Evolutionary conservation across 768 basidiomycete species (phyloP), one percentile per base, ranked within the genome.

Genomic region (Boletus subcaerulescens): DNA sequence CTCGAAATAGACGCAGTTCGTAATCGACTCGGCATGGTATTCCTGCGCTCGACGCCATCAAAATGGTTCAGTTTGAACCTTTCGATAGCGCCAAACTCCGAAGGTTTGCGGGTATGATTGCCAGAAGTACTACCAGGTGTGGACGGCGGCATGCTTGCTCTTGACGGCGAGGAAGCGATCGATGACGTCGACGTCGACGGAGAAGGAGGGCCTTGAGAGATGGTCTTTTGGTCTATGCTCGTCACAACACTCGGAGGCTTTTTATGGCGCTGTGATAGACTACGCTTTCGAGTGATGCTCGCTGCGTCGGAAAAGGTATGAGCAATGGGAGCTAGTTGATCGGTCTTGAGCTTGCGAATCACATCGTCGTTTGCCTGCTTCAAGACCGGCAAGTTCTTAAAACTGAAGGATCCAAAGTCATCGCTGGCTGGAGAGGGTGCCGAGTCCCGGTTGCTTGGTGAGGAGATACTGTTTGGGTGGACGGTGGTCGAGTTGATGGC

Each of bases 311-410:
- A 79, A 56, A 91, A 74, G 7, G 90, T 77, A 59, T 93, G 89
- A 0, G 83, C 73, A 40, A 94, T 78, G 13, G 92, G 91, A 0
- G 81, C 74, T 74, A 94, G 82, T 64, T 93, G 91, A 60, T 98
- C 96, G 3, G 90, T 91, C 73, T 91, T 89, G 66, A 98, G 79
- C 73, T 98, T 97, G 57, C 92, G 86, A 62, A 99, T 97, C 61
- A 98, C 86, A 67, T 98, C 95, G 72, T 99, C 97, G 69, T 99
- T 99, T 17, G 93, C 94, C 72, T 98, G 94, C 74, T 98, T 99
- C 71, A 98, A 76, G 8, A 97, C 83, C 0, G 93, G 93, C 40
- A 98, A 71, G 67, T 99, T 99, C 79, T 98, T 98, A 82, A 94
- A 99, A 73, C 89, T 93, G 77, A 99, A 99, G 0, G 93, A 87